Percentiles rank a stretch among this genome's conserved stretches.
These are phyloP conservation scores for Cyclostephanos invisitatus DNA, from an alignment of 108 stramenopile species.

Conservation along the genomic window DNA sequence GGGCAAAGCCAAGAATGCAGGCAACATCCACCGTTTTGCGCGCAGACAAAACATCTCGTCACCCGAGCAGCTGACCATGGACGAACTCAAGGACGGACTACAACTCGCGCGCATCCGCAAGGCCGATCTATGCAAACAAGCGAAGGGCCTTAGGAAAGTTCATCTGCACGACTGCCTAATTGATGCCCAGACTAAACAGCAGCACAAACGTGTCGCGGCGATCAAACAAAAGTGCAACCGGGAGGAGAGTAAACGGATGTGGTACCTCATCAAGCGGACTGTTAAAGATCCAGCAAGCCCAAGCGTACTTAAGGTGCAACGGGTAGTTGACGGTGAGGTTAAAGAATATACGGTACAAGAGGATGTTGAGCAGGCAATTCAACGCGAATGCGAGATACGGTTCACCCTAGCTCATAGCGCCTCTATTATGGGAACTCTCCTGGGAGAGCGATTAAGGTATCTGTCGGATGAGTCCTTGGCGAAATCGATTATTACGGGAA, in stretches of 20 bases:
- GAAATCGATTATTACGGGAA: not conserved
- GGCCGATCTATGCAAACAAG: not conserved
- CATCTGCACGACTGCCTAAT: not conserved
- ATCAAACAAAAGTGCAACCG: not conserved
- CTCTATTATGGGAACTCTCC: not conserved
- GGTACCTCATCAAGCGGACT: too few relatives aligned
- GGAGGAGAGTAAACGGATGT: not conserved
- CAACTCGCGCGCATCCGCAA: not conserved
- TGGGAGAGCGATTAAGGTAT: not conserved
- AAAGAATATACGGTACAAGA: not conserved
- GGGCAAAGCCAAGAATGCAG: not conserved
- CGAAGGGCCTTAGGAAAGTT: not conserved
- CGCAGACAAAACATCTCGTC: not conserved
- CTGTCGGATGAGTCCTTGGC: not conserved
- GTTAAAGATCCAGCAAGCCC: not conserved
- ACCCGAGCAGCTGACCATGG: not conserved
- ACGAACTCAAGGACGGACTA: not conserved
- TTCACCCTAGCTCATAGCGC: not conserved
- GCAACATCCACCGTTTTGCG: not conserved
- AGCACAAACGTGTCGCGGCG: not conserved
- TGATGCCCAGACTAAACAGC: not conserved
- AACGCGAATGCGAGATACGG: not conserved
- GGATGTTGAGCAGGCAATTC: not conserved
- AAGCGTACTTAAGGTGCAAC: not conserved
- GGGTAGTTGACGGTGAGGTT: not conserved